Evolutionary conservation across 106 monocot genomes (phyloP).

Genomic region (Alisma plantagoaquatica): DNA sequence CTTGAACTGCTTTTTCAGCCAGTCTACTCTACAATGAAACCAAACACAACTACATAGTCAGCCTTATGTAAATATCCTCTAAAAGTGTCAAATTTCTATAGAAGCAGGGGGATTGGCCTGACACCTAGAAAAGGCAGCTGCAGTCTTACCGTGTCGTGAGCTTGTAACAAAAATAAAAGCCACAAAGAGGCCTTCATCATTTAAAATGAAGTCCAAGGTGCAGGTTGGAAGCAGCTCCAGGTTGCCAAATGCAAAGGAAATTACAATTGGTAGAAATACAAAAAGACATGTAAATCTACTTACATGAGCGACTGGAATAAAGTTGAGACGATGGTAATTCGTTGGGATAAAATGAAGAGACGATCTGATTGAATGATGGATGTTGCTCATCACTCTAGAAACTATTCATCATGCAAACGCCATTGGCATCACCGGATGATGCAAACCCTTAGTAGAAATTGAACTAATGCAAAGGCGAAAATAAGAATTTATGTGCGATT

Average conservation of each 20-base stretch:
- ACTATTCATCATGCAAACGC: conserved; percentile 86
- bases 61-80: too few species aligned
- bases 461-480: too few species aligned
- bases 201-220: conserved; percentile 89
- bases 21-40: conserved; percentile 41
- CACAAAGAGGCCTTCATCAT: conserved; percentile 79
- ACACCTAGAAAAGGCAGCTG: conserved; percentile 58
- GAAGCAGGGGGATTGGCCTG: too few species aligned
- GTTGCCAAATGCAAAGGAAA: background rate
- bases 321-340: conserved; percentile 83
- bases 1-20: conserved; percentile 66
- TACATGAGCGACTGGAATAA: conserved; percentile 80
- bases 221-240: too few species aligned
- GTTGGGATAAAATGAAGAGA: conserved; percentile 60
- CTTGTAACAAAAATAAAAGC: conserved; percentile 77
- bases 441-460: too few species aligned
- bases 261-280: background rate
- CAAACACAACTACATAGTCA: background rate
- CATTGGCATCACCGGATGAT: conserved; percentile 26
- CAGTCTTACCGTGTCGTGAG: conserved; percentile 39
- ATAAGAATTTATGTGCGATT: too few species aligned
- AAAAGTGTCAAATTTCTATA: too few species aligned
- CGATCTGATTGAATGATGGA: conserved; percentile 62
- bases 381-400: conserved; percentile 77
- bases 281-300: conserved; percentile 4